Evolutionary conservation across 2,329 filamentous ascomycete species (phyloP).

Genomic region (Penicillium polonicum): DNA sequence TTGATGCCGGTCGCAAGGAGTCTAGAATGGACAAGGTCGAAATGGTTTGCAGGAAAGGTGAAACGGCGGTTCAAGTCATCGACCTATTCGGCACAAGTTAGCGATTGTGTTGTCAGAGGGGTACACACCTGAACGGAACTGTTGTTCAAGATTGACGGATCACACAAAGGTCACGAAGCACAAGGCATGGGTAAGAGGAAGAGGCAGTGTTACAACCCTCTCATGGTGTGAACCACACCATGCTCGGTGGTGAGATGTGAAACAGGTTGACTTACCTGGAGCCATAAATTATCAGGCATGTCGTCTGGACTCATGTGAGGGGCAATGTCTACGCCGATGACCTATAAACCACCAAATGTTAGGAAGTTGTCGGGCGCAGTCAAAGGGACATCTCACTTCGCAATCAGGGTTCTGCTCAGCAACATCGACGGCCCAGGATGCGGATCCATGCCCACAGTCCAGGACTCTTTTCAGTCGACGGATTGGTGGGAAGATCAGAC

Average conservation of each 20-base stretch:
- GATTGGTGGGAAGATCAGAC: slow-evolving; percentile 69
- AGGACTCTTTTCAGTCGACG: slow-evolving; percentile 58
- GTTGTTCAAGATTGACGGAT: not conserved
- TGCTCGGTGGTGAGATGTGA: not conserved
- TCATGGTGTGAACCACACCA: not conserved
- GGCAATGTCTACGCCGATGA: slow-evolving; percentile 69
- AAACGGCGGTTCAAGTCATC: slow-evolving; percentile 70
- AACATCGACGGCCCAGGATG: slow-evolving; percentile 67
- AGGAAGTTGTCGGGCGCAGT: slow-evolving; percentile 10
- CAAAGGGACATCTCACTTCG: slow-evolving; percentile 52
- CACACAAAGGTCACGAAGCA: not conserved
- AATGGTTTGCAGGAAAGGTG: slow-evolving; percentile 67
- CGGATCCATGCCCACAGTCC: slow-evolving; percentile 72
- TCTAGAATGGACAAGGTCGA: slow-evolving; percentile 80
- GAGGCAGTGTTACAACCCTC: not conserved
- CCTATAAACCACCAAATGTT: slow-evolving; percentile 47
- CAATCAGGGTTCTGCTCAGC: slow-evolving; percentile 63
- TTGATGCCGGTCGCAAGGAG: slow-evolving; percentile 64
- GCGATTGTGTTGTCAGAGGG: slow-evolving; percentile 9
- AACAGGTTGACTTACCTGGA: slow-evolving; percentile 52
- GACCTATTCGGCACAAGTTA: slow-evolving; percentile 44
- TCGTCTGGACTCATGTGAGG: slow-evolving; percentile 67
- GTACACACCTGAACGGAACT: not conserved
- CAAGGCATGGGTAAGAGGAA: not conserved
- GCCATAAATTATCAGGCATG: slow-evolving; percentile 63